Evolutionary conservation across 1,139 yeast species (phyloP).

Genomic region (Suhomyces panamericanus): DNA sequence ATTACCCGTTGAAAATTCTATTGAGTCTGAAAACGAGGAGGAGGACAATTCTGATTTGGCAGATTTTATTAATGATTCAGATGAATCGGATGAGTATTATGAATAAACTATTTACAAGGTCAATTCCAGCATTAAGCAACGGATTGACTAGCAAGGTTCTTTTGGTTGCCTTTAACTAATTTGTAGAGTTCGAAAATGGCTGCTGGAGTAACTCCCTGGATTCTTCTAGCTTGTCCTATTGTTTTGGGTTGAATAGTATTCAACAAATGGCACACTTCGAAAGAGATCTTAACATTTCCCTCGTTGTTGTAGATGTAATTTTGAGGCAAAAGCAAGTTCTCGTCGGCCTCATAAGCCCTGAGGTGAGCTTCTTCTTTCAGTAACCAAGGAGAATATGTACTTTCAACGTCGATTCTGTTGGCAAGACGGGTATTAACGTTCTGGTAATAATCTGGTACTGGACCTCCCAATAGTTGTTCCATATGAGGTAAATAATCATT

Average conservation of each 20-base stretch:
- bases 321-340: conserved; percentile 63
- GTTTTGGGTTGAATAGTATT: conserved; percentile 83
- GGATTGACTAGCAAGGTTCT: conserved; percentile 16
- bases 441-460: conserved; percentile 19
- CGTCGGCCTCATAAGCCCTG: conserved; percentile 82
- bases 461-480: conserved; percentile 20
- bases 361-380: conserved; percentile 69
- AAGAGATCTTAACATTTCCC: conserved; percentile 54
- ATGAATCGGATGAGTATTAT: conserved; percentile 4
- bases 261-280: conserved; percentile 70
- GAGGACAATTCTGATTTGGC: conserved; percentile 1
- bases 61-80: conserved; percentile 1
- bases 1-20: not conserved
- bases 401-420: conserved; percentile 71
- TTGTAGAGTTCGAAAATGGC: conserved; percentile 68
- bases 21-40: not conserved
- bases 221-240: conserved; percentile 90
- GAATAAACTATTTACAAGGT: conserved; percentile 14
- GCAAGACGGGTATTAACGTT: conserved; percentile 53
- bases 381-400: conserved; percentile 80
- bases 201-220: conserved; percentile 93
- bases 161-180: conserved; percentile 36
- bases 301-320: conserved; percentile 61
- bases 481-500: conserved; percentile 35
- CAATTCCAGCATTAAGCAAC: not conserved